A percentile compares a stretch with the other conserved stretches of the same genome.
phyloP scores from a whole-genome alignment of 768 basidiomycete species.

The Amanita exitialis region DNA sequence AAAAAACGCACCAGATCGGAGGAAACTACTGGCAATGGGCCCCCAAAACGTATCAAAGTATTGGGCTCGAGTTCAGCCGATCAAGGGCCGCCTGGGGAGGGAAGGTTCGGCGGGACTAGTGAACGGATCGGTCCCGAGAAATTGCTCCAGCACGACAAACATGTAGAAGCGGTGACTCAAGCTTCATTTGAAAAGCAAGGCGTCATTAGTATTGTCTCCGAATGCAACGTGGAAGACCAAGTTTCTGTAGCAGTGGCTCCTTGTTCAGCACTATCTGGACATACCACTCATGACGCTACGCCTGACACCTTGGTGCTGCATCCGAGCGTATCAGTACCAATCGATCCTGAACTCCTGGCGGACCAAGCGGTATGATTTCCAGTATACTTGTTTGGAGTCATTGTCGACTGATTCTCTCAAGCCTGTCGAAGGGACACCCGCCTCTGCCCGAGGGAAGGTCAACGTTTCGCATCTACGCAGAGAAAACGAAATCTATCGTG shows the following conservation, averaged over 20 bases:
- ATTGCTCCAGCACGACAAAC: background rate
- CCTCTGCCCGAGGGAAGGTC: slow-evolving; percentile 23
- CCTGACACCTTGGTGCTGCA: background rate
- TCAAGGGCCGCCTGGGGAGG: background rate
- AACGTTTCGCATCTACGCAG: slow-evolving; percentile 75
- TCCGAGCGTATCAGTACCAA: slow-evolving; percentile 3
- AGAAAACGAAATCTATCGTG: slow-evolving; percentile 67
- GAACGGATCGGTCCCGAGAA: background rate
- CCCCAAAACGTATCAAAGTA: background rate
- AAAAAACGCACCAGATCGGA: background rate
- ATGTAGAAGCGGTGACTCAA: background rate
- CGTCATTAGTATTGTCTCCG: background rate
- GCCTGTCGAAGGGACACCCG: background rate
- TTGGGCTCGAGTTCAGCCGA: background rate
- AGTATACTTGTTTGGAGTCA: background rate
- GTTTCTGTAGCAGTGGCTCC: background rate
- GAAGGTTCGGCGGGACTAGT: background rate
- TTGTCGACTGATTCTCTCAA: background rate
- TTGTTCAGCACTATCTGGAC: background rate
- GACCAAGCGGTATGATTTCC: slow-evolving; percentile 1
- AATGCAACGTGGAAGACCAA: background rate
- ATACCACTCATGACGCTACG: background rate
- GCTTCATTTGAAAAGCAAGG: background rate
- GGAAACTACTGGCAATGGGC: background rate
- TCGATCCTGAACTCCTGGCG: slow-evolving; percentile 11